Evolutionary conservation across 2,329 filamentous ascomycete genomes (phyloP).

Genomic region (Pezicula rhizophila): DNA sequence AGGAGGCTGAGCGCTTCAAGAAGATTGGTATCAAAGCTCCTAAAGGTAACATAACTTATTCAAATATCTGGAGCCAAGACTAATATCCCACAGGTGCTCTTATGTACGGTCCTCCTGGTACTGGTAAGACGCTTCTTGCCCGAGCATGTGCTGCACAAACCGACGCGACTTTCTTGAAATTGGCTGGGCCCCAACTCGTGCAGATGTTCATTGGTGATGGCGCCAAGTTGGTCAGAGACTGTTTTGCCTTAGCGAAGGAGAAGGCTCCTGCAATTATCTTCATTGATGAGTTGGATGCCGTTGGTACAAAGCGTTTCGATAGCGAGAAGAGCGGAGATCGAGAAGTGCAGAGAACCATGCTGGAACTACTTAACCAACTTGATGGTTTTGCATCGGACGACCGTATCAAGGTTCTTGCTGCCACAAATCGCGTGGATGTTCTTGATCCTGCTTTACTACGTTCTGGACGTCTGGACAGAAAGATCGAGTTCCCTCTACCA

Average conservation of each 20-base stretch:
- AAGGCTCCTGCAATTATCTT: conserved; percentile 99
- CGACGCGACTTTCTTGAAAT: conserved; percentile 96
- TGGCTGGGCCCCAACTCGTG: conserved; percentile 93
- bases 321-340: conserved; percentile 96
- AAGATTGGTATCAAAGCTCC: conserved; percentile 99
- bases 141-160: conserved; percentile 96
- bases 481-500: conserved; percentile 96
- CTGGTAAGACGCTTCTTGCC: conserved; percentile 85
- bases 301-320: conserved; percentile 99
- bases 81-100: conserved; percentile 62
- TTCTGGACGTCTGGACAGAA: conserved; percentile 87
- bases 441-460: conserved; percentile 86
- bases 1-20: conserved; percentile 98
- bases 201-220: conserved; percentile 99
- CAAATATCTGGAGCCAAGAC: conserved; percentile 5
- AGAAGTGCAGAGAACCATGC: conserved; percentile 97
- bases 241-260: conserved; percentile 95
- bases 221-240: conserved; percentile 94
- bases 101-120: conserved; percentile 94
- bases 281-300: conserved; percentile 95
- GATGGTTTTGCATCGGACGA: conserved; percentile 97
- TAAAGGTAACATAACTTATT: conserved; percentile 61
- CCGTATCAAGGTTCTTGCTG: conserved; percentile 91
- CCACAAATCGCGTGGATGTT: conserved; percentile 91
- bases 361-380: conserved; percentile 96